phyloP scores from a whole-genome alignment of 2,329 filamentous ascomycete genomes.

The Talaromyces sp. region DNA sequence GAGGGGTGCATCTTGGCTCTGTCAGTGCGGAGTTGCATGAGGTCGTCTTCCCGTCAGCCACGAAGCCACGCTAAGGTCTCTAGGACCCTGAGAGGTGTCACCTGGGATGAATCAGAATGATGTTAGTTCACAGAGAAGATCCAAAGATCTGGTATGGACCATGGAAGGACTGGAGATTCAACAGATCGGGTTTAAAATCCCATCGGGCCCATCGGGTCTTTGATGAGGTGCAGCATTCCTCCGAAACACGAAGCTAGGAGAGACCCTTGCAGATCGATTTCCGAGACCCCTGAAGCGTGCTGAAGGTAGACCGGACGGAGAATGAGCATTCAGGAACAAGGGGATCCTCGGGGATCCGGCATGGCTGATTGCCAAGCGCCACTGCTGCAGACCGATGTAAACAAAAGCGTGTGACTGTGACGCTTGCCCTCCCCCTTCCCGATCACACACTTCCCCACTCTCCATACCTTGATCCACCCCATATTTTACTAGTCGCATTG shows the following conservation, averaged over 20 bases:
- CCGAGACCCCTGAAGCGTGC: background rate
- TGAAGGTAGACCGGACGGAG: background rate
- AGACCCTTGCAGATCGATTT: constrained; percentile 1
- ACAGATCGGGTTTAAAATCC: too few species aligned
- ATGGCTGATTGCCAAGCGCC: too few species aligned
- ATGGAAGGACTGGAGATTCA: too few species aligned
- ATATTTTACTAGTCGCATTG: constrained; percentile 23
- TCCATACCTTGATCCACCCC: constrained; percentile 7
- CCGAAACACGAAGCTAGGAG: background rate
- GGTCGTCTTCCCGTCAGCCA: background rate
- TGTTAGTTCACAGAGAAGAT: background rate
- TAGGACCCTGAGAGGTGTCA: background rate
- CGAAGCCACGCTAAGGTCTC: background rate
- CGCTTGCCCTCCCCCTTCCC: constrained; percentile 8
- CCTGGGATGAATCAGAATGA: background rate
- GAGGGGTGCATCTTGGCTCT: background rate
- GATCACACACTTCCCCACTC: constrained; percentile 5
- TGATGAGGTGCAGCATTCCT: background rate
- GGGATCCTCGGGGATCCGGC: background rate
- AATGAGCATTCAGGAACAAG: constrained; percentile 1
- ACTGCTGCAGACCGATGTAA: background rate
- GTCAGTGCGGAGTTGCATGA: background rate
- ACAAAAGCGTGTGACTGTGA: constrained; percentile 5
- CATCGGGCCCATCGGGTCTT: background rate
- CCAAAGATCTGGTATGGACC: too few species aligned